These are phyloP conservation scores for Penicillium longicatenatum DNA, from an alignment of 495 filamentous ascomycete species.

Conservation along the genomic window DNA sequence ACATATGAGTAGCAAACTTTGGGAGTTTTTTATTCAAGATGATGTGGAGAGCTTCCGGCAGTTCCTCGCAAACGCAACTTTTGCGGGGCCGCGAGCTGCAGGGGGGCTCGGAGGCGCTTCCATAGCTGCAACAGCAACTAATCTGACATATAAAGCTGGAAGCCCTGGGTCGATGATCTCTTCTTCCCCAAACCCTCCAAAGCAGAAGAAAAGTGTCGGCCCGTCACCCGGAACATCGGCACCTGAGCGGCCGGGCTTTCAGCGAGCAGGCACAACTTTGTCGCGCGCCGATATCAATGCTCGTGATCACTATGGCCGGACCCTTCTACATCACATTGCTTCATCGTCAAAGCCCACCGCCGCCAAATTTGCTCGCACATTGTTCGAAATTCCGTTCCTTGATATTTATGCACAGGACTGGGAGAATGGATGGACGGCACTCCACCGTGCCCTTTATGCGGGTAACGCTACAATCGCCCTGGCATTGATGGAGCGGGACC, in stretches of 20 bases:
- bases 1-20: constrained; percentile 92
- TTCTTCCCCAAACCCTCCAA: constrained; percentile 50
- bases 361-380: constrained; percentile 68
- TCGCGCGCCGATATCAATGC: constrained; percentile 77
- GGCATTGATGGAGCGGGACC: constrained; percentile 74
- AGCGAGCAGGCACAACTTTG: constrained; percentile 34
- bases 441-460: constrained; percentile 90
- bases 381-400: constrained; percentile 78
- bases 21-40: constrained; percentile 94
- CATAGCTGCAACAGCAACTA: constrained; percentile 20
- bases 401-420: constrained; percentile 85
- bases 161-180: constrained; percentile 50
- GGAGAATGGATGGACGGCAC: constrained; percentile 94
- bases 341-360: constrained; percentile 71
- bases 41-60: constrained; percentile 90
- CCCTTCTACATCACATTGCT: constrained; percentile 82
- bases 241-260: constrained; percentile 26
- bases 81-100: constrained; percentile 37
- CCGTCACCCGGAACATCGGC: constrained; percentile 32
- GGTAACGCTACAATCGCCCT: constrained; percentile 88
- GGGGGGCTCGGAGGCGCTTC: constrained; percentile 31
- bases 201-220: constrained; percentile 38
- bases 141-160: constrained; percentile 39
- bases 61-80: constrained; percentile 67
- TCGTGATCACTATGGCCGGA: constrained; percentile 74